Percentiles rank a stretch among this genome's conserved stretches.
phyloP scores from a whole-genome alignment of 1,139 yeast species.

The Komagataea norvegica region DNA sequence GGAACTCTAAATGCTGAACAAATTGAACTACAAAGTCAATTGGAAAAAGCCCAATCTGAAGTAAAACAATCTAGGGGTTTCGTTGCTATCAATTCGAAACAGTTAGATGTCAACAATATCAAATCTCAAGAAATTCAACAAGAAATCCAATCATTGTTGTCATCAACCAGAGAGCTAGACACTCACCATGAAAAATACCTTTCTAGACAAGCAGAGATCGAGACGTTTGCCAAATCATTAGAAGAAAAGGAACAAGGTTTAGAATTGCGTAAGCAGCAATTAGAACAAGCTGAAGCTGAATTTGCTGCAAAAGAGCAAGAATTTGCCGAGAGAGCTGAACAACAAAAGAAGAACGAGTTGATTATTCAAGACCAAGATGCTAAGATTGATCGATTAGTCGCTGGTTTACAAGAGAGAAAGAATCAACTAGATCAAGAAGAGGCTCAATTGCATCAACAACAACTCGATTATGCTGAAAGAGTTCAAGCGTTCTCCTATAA shows the following conservation, averaged over 20 bases:
- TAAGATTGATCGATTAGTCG: conserved; percentile 31
- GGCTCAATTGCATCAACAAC: conserved; percentile 33
- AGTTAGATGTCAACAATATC: conserved; percentile 55
- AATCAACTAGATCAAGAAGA: conserved; percentile 34
- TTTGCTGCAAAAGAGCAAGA: conserved; percentile 26
- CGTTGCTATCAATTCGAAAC: conserved; percentile 63
- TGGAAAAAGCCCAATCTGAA: conserved; percentile 48
- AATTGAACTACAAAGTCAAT: conserved; percentile 50
- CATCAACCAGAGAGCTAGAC: conserved; percentile 33
- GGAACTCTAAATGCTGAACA: conserved; percentile 65
- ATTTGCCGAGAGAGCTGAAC: conserved; percentile 30
- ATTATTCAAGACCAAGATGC: conserved; percentile 33
- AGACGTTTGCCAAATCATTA: conserved; percentile 28
- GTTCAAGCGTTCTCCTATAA: conserved; percentile 34
- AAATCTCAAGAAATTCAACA: conserved; percentile 37
- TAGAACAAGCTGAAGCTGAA: conserved; percentile 15
- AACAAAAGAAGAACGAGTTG: conserved; percentile 31
- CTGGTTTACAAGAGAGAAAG: conserved; percentile 32
- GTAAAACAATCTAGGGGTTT: conserved; percentile 58
- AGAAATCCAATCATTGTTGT: conserved; percentile 44
- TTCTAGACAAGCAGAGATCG: conserved; percentile 37
- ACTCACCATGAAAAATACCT: conserved; percentile 32
- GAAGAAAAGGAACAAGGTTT: conserved; percentile 25
- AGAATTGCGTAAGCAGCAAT: conserved; percentile 25
- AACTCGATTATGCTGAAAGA: conserved; percentile 34